Percentiles rank a stretch among this genome's conserved stretches.
phyloP scores from a whole-genome alignment of 257 asterid genomes.

The Plantago elongata region DNA sequence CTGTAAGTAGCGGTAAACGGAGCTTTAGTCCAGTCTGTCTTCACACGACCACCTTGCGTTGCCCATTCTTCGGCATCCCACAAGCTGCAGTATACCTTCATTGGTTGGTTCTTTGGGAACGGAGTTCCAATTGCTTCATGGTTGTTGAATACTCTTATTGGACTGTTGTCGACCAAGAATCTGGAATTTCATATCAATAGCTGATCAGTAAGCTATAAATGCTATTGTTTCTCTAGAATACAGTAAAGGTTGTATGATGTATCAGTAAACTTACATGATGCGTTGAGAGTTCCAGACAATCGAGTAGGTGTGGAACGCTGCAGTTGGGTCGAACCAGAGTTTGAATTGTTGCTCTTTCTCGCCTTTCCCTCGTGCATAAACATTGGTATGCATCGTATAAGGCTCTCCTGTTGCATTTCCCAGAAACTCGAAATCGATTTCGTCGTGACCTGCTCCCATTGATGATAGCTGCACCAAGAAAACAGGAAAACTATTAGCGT shows the following conservation, averaged over 20 bases:
- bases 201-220: background rate
- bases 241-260: background rate
- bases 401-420: conserved; percentile 36
- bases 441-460: conserved; percentile 30
- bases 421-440: conserved; percentile 36
- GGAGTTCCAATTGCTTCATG: conserved; percentile 30
- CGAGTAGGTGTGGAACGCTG: conserved; percentile 35
- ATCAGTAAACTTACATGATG: conserved; percentile 27
- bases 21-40: conserved; percentile 33
- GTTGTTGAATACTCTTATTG: conserved; percentile 30
- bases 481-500: background rate
- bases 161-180: conserved; percentile 30
- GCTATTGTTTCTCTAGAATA: background rate
- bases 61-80: conserved; percentile 44
- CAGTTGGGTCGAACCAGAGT: conserved; percentile 38
- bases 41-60: conserved; percentile 37
- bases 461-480: conserved; percentile 25
- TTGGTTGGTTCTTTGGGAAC: conserved; percentile 30
- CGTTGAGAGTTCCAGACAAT: conserved; percentile 35
- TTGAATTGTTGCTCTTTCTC: conserved; percentile 31
- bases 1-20: conserved; percentile 24
- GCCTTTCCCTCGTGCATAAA: conserved; percentile 35
- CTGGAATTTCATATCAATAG: conserved; percentile 5
- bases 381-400: conserved; percentile 39
- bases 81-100: conserved; percentile 28